These are phyloP conservation scores for Sherardia arvensis DNA, from an alignment of 257 asterid genomes.

Conservation along the genomic window DNA sequence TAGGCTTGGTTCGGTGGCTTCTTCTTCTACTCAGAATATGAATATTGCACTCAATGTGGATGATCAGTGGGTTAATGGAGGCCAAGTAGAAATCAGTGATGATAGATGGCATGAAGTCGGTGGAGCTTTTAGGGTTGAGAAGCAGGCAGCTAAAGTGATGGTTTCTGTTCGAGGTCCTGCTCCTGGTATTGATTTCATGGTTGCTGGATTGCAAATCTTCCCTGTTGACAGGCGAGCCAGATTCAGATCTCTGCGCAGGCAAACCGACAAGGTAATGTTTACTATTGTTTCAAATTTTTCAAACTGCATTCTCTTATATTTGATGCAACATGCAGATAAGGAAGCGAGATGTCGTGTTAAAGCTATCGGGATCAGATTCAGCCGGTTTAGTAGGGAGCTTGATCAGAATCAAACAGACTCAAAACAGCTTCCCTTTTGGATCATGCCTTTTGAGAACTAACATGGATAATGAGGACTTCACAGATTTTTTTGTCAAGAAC, in stretches of 20 bases:
- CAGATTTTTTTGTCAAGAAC: slow-evolving; percentile 56
- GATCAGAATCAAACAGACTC: slow-evolving; percentile 55
- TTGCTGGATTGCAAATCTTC: slow-evolving; percentile 79
- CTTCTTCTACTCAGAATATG: slow-evolving; percentile 53
- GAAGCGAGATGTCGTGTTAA: slow-evolving; percentile 65
- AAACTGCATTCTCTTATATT: neutral
- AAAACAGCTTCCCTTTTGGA: slow-evolving; percentile 75
- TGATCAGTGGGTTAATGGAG: slow-evolving; percentile 84
- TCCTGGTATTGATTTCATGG: slow-evolving; percentile 73
- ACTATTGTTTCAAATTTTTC: too few species aligned
- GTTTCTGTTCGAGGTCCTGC: slow-evolving; percentile 82
- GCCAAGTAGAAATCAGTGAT: slow-evolving; percentile 63
- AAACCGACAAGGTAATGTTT: slow-evolving; percentile 55
- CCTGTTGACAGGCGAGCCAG: slow-evolving; percentile 56
- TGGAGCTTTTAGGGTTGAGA: slow-evolving; percentile 85
- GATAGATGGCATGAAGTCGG: slow-evolving; percentile 90
- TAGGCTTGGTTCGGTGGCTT: slow-evolving; percentile 46
- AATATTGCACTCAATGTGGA: slow-evolving; percentile 84
- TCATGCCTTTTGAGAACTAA: slow-evolving; percentile 53
- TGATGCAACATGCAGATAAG: slow-evolving; percentile 46
- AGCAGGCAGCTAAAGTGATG: slow-evolving; percentile 49
- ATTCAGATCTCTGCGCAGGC: slow-evolving; percentile 46
- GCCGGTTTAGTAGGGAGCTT: slow-evolving; percentile 31
- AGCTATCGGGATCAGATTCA: slow-evolving; percentile 46
- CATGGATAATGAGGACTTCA: slow-evolving; percentile 70